phyloP scores from a whole-genome alignment of 371 early-diverging fungal genomes.

The Umbelopsis sp. region DNA sequence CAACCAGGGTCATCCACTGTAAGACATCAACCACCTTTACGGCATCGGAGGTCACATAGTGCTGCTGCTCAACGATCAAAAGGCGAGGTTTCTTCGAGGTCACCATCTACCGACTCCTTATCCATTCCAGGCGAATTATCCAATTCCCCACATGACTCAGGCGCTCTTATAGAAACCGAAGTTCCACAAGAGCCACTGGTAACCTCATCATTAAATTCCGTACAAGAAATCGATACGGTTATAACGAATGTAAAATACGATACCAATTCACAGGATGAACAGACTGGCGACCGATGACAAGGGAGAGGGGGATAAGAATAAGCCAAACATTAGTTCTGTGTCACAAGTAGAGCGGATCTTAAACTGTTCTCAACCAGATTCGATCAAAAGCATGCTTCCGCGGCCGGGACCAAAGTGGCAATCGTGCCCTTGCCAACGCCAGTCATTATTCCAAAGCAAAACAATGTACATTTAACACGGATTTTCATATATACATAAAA shows the following conservation, averaged over 20 bases:
- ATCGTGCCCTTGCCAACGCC: too few relatives aligned
- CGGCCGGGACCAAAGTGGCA: too few relatives aligned
- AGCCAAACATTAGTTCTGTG: too few relatives aligned
- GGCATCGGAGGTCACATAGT: slow-evolving; percentile 10
- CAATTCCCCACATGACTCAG: background rate
- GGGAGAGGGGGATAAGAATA: too few relatives aligned
- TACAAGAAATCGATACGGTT: background rate
- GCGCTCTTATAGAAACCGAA: background rate
- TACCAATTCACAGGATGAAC: background rate
- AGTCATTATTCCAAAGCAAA: too few relatives aligned
- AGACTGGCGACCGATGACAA: too few relatives aligned
- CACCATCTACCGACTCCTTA: slow-evolving; percentile 6
- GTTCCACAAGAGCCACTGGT: background rate
- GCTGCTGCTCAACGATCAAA: background rate
- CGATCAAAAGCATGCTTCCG: too few relatives aligned
- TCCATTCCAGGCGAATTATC: background rate
- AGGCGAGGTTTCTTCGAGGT: slow-evolving; percentile 1
- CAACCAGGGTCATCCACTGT: background rate
- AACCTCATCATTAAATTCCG: background rate
- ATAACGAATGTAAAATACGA: background rate
- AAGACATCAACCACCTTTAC: slow-evolving; percentile 1
- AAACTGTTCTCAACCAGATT: too few relatives aligned
- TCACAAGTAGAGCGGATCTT: too few relatives aligned
- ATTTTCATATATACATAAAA: too few relatives aligned
- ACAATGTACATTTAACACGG: too few relatives aligned